Base-by-base conservation (phyloP, 805 yeast species). In the Ogataea chonburiensis region DNA sequence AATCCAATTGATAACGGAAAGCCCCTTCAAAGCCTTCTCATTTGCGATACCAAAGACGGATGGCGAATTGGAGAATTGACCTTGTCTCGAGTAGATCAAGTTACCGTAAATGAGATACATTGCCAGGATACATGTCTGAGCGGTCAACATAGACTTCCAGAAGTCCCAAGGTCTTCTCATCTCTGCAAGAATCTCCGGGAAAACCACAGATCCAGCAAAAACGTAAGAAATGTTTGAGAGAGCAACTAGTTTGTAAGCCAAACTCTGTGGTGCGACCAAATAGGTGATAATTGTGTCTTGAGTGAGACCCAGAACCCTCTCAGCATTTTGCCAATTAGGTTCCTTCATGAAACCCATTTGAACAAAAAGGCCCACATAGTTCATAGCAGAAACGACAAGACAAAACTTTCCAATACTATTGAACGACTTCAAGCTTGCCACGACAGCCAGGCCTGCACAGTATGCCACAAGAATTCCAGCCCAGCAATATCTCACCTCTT, bases 131-230 rank as follows among this genome's bases (percentile, higher is more conserved):
- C 69, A 52, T 7, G 47, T 12, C 46, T 71, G 72, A 21, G 74
- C 73, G 20, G 54, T 42, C 15, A 61, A 38, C 67, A 70, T 63
- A 26, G 74, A 74, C 51, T 69, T 67, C 66, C 70, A 61, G 56
- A 71, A 71, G 42, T 71, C 75, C 61, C 56, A 55, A 7, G 76
- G 77, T 32, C 68, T 60, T 39, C 53, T 60, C 72, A 71, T 65
- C 50, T 71, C 77, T 7, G 75, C 67, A 57, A 71, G 58, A 29
- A 71, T 61, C 45, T 71, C 73, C 12, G 68, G 62, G 56, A 70
- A 71, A 37, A 70, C 66, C 45, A 70, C 62, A 12, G 76, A 71
- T 43, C 76, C 77, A 23, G 75, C 76, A 58, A 68, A 71, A 2
- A 74, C 67, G 47, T 66, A 71, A 14, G 71, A 71, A 45, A 70